A percentile compares a stretch with the other conserved stretches of the same genome.
These are phyloP conservation scores for Hippophae tibetana DNA, from an alignment of 306 rosid species.

Conservation along the genomic window DNA sequence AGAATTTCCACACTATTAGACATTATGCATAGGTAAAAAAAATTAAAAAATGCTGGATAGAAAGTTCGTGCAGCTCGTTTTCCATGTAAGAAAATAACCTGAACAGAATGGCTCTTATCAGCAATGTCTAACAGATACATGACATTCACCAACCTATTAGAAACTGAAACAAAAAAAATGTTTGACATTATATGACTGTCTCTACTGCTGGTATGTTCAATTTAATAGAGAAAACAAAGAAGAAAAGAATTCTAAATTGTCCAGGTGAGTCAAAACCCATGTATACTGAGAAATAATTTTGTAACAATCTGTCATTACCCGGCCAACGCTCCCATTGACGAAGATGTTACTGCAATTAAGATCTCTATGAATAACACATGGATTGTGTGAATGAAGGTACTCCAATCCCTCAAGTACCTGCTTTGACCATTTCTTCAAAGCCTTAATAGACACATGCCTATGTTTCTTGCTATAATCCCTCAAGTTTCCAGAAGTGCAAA, in stretches of 20 bases:
- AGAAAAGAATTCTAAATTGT: background rate
- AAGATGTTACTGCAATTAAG: slow-evolving; percentile 95
- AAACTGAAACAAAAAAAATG: background rate
- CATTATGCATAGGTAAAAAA: too few relatives aligned
- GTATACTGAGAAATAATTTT: background rate
- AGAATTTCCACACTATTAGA: too few relatives aligned
- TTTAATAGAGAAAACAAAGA: background rate
- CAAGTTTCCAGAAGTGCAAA: slow-evolving; percentile 77
- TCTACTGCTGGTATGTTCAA: background rate
- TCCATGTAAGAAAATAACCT: background rate
- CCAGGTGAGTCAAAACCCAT: background rate
- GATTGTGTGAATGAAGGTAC: slow-evolving; percentile 81
- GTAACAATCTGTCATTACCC: slow-evolving; percentile 31
- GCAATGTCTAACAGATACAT: slow-evolving; percentile 4
- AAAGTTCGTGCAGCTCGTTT: background rate
- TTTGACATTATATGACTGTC: background rate
- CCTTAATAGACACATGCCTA: slow-evolving; percentile 69
- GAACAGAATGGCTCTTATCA: background rate
- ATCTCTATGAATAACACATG: slow-evolving; percentile 87
- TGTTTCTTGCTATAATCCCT: slow-evolving; percentile 83
- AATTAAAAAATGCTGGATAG: too few relatives aligned
- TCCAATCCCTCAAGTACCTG: slow-evolving; percentile 87
- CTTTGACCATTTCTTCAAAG: slow-evolving; percentile 90
- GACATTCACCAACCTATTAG: slow-evolving; percentile 3
- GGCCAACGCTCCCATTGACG: slow-evolving; percentile 77